Evolutionary conservation across 1,284 basidiomycete species (phyloP).

Genomic region (Laetiporus sulphureus): DNA sequence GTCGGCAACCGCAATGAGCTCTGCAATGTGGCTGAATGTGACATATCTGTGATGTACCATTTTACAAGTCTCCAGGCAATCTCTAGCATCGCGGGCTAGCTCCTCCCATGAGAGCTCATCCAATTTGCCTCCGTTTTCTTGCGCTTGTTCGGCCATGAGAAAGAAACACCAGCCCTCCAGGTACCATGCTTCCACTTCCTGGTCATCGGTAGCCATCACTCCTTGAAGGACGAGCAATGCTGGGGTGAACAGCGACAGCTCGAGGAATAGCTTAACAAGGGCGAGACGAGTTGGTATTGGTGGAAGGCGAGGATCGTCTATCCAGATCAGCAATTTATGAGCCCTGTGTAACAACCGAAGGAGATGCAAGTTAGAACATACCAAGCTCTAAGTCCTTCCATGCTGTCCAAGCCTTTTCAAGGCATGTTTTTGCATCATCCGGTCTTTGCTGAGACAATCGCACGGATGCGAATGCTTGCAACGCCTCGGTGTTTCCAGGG

Average conservation of each 20-base stretch:
- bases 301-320: constrained; percentile 70
- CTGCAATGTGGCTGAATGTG: constrained; percentile 4
- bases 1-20: constrained; percentile 7
- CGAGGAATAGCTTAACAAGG: constrained; percentile 81
- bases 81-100: constrained; percentile 72
- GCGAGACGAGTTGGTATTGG: constrained; percentile 69
- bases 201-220: constrained; percentile 78
- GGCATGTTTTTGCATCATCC: constrained; percentile 70
- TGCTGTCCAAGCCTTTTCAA: constrained; percentile 64
- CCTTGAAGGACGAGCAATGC: constrained; percentile 77
- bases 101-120: constrained; percentile 70
- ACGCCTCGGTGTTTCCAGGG: constrained; percentile 73
- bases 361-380: constrained; percentile 24
- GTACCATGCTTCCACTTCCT: constrained; percentile 91
- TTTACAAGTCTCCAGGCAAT: constrained; percentile 80
- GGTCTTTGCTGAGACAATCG: constrained; percentile 83
- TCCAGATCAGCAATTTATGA: background rate
- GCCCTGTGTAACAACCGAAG: background rate
- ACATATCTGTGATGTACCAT: constrained; percentile 35
- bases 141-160: constrained; percentile 64
- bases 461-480: constrained; percentile 82
- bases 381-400: constrained; percentile 76
- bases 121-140: constrained; percentile 48
- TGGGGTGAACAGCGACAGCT: constrained; percentile 62
- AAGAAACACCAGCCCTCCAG: constrained; percentile 94